Evolutionary conservation across 495 filamentous ascomycete species (phyloP), one percentile per base, ranked within the genome.

Genomic region (Penicillium psychrofluorescens): DNA sequence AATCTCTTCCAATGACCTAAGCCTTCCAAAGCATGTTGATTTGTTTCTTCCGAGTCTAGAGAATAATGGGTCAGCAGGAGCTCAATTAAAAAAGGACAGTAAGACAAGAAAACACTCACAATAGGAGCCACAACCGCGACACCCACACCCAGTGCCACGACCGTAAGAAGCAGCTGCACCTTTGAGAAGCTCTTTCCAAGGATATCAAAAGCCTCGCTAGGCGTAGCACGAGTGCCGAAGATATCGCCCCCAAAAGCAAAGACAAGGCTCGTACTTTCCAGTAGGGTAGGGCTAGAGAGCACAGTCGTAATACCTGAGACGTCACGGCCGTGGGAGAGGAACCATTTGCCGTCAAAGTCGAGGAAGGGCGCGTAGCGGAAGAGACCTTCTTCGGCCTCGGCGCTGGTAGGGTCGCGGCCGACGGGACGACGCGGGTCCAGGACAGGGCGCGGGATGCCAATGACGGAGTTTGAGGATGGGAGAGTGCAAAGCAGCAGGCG

Each of bases 211-310:
- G 84, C 75, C 44, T 84, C 77, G 56, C 87, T 94, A 1, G 92
- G 92, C 28, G 82, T 79, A 29, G 92, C 81, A 11, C 89, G 71
- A 4, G 90, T 90, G 6, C 86, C 90, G 53, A 88, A 99, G 29
- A 97, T 64, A 58, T 99, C 92, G 2, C 64, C 59, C 3, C 94
- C 94, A 59, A 85, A 96, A 4, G 89, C 91, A 54, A 97, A 80
- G 27, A 99, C 78, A 35, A 99, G 62, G 54, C 86, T 89, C 10
- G 92, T 96, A 63, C 90, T 95, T 66, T 99, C 92, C n/a, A 99
- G 73, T 1, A 84, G 53, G 0, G 87, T 83, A 0, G 91, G 88
- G 11, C 69, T 73, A 0, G 87, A 81, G 9, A 90, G 74, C 12
- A 95, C 73, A 33, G 77, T 68, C 41, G 77, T 72, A 34, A 95